Evolutionary conservation across 2,329 filamentous ascomycete genomes (phyloP), one percentile per base, ranked within the genome.

Genomic region (Neonectria neomacrospora): DNA sequence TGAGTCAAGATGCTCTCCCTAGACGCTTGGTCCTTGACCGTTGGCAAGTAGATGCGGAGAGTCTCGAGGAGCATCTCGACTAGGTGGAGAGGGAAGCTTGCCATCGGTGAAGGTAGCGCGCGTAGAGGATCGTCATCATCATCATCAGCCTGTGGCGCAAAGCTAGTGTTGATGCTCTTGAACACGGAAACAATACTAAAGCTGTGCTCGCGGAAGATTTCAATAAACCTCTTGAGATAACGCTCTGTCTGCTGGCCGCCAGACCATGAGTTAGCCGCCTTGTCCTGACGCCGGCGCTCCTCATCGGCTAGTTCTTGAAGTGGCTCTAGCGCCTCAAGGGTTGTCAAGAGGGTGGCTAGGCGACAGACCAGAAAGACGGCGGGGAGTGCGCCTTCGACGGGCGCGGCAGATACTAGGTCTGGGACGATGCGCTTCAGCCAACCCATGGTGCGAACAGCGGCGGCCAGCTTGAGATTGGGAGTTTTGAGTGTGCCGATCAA

Each of bases 121-220:
- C 82, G 80, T n/a, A 90, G 71, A 14, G 82, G 80, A 41, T 70
- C 58, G 34, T 70, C 58, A 1, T 59, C 59, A 12, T 72, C 63
- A 3, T 51, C 63, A 1, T 68, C 61, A 7, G 53, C 50, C 28
- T 71, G 54, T 2, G 64, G 53, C 12, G 67, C 57, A 45, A 79
- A 72, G 55, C 77, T 78, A 3, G 88, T 84, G 3, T 86, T 83
- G 0, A 98, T 93, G 73, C 91, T 96, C 73, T 90, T 92, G 78
- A 96, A 97, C 85, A 98, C 93, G 62, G 93, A 97, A 28, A 98
- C 89, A 64, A 98, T 97, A 45, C 91, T 92, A 77, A 99, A 99
- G 75, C 93, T 97, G 78, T 99, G 96, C 79, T 99, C 96, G 55
- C 96, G 91, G 77, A 98, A 98, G 28, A 99, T 94, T 76, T 99